These are phyloP conservation scores for Orychophragmus violaceus DNA, from an alignment of 345 rosid genomes.

Conservation along the genomic window DNA sequence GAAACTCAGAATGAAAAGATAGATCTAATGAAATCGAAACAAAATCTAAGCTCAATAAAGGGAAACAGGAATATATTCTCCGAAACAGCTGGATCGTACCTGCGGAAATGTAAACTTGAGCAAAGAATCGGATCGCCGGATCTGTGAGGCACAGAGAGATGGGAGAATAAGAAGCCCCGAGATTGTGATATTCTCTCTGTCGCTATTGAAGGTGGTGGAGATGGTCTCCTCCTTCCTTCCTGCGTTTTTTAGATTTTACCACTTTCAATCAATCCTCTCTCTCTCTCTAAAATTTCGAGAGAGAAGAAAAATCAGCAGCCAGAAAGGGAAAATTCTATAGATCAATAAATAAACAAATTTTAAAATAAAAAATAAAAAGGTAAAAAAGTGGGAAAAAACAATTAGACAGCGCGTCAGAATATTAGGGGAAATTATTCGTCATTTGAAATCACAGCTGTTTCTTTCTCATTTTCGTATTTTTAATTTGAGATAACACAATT, in stretches of 20 bases:
- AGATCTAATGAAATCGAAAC: conserved; percentile 12
- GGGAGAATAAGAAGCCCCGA: neutral
- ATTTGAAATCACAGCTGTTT: conserved; percentile 19
- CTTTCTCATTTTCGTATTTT: conserved; percentile 8
- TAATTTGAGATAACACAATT: neutral
- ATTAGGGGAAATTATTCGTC: conserved; percentile 16
- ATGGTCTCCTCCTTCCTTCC: neutral
- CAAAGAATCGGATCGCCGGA: conserved; percentile 28
- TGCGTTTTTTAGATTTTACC: conserved; percentile 5
- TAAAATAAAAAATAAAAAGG: neutral
- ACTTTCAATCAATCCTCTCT: neutral
- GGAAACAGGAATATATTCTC: conserved; percentile 14
- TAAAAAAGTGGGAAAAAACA: neutral
- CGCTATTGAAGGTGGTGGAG: conserved; percentile 6
- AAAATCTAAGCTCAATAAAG: neutral
- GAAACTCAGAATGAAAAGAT: neutral
- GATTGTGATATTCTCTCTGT: conserved; percentile 4
- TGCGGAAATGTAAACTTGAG: conserved; percentile 15
- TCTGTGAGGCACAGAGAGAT: neutral
- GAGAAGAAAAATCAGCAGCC: conserved; percentile 22
- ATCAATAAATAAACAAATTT: conserved; percentile 2
- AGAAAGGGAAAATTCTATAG: conserved; percentile 17
- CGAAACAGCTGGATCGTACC: conserved; percentile 22
- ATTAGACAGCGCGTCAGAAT: conserved; percentile 59
- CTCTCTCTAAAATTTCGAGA: conserved; percentile 14